These are phyloP conservation scores for Kodamaea lidongshanica DNA, from an alignment of 805 yeast genomes.

Conservation along the genomic window DNA sequence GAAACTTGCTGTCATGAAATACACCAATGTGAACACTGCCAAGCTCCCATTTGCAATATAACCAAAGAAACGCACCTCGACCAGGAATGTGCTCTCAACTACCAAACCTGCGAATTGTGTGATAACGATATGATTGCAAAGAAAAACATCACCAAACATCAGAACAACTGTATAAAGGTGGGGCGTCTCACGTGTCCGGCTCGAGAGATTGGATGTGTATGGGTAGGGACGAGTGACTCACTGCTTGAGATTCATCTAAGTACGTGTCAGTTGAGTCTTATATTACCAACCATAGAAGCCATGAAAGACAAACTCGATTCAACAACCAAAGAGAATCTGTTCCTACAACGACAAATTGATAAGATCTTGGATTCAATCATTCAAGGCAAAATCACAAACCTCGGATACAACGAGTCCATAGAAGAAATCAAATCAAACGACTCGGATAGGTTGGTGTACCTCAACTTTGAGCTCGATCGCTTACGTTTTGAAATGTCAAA, in stretches of 20 bases:
- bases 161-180: conserved; percentile 35
- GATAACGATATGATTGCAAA: conserved; percentile 36
- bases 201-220: conserved; percentile 42
- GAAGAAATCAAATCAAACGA: conserved; percentile 38
- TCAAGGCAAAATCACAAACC: conserved; percentile 45
- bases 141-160: conserved; percentile 35
- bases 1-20: conserved; percentile 34
- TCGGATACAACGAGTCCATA: conserved; percentile 42
- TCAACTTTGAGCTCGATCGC: conserved; percentile 40
- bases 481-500: conserved; percentile 38
- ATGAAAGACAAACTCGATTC: conserved; percentile 20
- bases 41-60: conserved; percentile 19
- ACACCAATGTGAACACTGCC: conserved; percentile 35
- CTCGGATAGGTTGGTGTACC: conserved; percentile 25
- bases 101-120: conserved; percentile 37
- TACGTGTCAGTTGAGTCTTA: conserved; percentile 26
- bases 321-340: conserved; percentile 31
- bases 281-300: conserved; percentile 22
- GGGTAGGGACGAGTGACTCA: conserved; percentile 36
- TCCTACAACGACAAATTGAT: conserved; percentile 39
- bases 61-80: conserved; percentile 30
- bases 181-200: conserved; percentile 44
- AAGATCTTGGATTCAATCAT: conserved; percentile 41
- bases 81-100: conserved; percentile 35
- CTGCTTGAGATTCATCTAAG: conserved; percentile 31